Base-by-base conservation (phyloP, 768 basidiomycete genomes). In the Suillus ampliporus region DNA sequence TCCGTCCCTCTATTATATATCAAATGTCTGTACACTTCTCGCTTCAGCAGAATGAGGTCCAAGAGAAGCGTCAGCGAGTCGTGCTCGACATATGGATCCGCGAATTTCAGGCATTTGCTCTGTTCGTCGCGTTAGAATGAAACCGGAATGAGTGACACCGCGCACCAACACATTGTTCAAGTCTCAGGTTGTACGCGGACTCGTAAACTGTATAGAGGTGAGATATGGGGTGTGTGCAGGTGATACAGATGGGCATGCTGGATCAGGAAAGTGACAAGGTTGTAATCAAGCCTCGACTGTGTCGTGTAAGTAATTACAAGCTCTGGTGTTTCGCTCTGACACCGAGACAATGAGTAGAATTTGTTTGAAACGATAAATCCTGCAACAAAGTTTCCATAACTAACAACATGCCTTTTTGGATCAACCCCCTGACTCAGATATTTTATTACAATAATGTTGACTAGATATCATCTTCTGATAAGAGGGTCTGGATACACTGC, bases 41-140 rank as follows among this genome's bases (percentile, higher is more conserved):
- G 78, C 74, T 94, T 94, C 26, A 95, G 81, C 26, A 95, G 81
- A 57, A 95, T 89, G 2, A 95, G 82, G 76, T 95, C 94, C 44
- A 95, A 81, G 6, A 91, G 76, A 21, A 94, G 77, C 2, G 86
- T 89, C 63, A 94, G 76, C 0, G 81, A 77, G 72, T 94, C 92
- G 64, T 94, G 89, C 71, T 95, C 93, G 63, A 94, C 91, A 67
- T 94, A 95, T 61, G 91, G 91, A 75, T 95, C 94, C 0, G 88
- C 92, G 69, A 94, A 93, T 31, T 78, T 76, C 41, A 80, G 82
- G 69, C 91, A 92, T 59, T 77, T 77, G 28, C 78, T 75, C 90
- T 91, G 65, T n/a, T 34, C 11, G 26, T 50, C 52, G 17, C 53
- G 44, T 57, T 48, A 54, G 38, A 53, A 64, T 68, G 57, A 68